A percentile compares a stretch with the other conserved stretches of the same genome.
Evolutionary conservation across 192 early-diverging fungal genomes (phyloP).

Genomic region (Rhizoclosmatium globosum): DNA sequence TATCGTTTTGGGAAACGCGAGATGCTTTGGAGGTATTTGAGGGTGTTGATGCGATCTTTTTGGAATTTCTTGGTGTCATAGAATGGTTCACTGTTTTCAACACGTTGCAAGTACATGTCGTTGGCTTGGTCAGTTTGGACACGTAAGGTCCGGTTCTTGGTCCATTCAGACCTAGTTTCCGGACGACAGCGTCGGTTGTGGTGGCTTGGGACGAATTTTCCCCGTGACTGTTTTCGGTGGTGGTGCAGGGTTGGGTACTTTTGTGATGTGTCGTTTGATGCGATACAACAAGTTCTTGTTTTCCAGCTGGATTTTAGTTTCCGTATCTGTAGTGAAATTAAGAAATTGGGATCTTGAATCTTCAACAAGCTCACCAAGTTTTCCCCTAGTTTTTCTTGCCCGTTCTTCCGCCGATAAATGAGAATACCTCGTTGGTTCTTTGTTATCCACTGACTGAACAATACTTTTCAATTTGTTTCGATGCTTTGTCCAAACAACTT

Average conservation of each 20-base stretch:
- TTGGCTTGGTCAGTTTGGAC: conserved; percentile 33
- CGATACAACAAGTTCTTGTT: conserved; percentile 36
- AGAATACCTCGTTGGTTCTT: conserved; percentile 3
- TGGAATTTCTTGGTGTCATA: conserved; percentile 15
- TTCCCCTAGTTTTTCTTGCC: not conserved
- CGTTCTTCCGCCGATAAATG: conserved; percentile 22
- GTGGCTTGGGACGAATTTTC: not conserved
- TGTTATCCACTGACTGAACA: conserved; percentile 13
- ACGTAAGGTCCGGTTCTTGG: conserved; percentile 24
- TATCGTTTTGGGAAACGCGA: conserved; percentile 30
- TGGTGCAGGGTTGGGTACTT: not conserved
- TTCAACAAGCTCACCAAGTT: not conserved
- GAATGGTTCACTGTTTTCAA: conserved; percentile 18
- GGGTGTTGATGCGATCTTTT: conserved; percentile 18
- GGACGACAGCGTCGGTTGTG: conserved; percentile 7
- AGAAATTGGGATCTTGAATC: not conserved
- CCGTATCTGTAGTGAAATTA: conserved; percentile 13
- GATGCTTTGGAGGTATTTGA: conserved; percentile 32
- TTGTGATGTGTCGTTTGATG: conserved; percentile 30
- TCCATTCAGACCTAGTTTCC: conserved; percentile 23
- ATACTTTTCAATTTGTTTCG: conserved; percentile 11
- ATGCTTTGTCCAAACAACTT: not conserved
- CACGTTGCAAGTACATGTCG: conserved; percentile 24
- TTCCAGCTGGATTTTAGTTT: conserved; percentile 18
- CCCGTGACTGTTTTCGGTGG: not conserved